phyloP scores from a whole-genome alignment of 352 stramenopile species.

The Globisporangium irregulare region DNA sequence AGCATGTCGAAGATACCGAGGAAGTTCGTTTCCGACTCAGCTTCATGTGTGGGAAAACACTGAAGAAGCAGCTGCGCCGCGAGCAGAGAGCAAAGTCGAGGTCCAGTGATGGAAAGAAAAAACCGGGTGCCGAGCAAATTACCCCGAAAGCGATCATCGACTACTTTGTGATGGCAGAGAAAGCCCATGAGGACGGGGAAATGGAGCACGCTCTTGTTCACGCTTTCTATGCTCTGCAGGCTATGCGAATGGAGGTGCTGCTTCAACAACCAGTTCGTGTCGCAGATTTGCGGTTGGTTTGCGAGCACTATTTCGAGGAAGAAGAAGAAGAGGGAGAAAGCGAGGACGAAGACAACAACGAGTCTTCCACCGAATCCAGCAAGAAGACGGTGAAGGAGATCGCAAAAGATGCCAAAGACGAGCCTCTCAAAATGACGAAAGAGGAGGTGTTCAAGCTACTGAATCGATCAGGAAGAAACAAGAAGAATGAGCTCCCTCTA shows the following conservation, averaged over 20 bases:
- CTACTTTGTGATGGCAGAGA: conserved; percentile 57
- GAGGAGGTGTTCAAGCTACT: conserved; percentile 43
- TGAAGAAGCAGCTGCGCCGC: conserved; percentile 47
- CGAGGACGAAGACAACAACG: conserved; percentile 13
- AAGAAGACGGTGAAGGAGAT: conserved; percentile 8
- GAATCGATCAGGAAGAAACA: background rate
- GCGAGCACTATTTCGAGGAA: conserved; percentile 60
- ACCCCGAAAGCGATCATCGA: conserved; percentile 34
- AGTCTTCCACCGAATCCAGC: conserved; percentile 7
- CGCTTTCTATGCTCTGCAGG: conserved; percentile 73
- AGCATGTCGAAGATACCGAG: conserved; percentile 30
- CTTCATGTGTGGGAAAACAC: conserved; percentile 74
- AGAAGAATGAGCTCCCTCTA: conserved; percentile 10
- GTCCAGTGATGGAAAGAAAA: background rate
- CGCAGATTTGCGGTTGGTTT: conserved; percentile 35
- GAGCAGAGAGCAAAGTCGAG: background rate
- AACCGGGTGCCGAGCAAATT: no score
- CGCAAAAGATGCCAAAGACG: conserved; percentile 11
- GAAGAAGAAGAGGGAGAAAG: conserved; percentile 26
- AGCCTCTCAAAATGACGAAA: conserved; percentile 28
- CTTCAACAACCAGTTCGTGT: conserved; percentile 25
- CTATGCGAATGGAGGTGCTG: conserved; percentile 55
- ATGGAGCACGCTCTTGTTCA: conserved; percentile 74
- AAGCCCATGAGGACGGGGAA: conserved; percentile 51
- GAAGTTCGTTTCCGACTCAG: conserved; percentile 62